phyloP scores from a whole-genome alignment of 208 protist species.

The Leishmania tropica region DNA sequence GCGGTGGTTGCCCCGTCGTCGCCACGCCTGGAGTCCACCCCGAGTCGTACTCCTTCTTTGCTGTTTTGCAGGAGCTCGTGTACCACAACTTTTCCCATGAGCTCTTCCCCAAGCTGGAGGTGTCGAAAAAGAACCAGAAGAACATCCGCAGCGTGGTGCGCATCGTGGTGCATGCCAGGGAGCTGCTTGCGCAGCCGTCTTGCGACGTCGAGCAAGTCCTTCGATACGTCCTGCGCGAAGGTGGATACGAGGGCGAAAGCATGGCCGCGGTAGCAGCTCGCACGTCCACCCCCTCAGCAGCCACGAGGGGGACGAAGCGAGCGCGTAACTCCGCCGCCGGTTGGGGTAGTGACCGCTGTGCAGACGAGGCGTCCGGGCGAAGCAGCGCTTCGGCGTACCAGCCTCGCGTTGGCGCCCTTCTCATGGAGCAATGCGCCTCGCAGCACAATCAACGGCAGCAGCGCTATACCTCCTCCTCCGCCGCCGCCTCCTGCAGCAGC shows the following conservation, averaged over 20 bases:
- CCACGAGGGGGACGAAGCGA: background rate
- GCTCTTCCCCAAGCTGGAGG: constrained; percentile 39
- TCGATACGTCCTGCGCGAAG: constrained; percentile 40
- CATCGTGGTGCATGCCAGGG: constrained; percentile 37
- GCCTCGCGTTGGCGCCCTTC: constrained; percentile 3
- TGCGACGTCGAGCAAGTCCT: constrained; percentile 56
- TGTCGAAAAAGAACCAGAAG: constrained; percentile 51
- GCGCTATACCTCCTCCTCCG: background rate
- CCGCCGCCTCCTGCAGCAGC: constrained; percentile 9
- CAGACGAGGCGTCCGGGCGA: background rate
- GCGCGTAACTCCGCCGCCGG: constrained; percentile 4
- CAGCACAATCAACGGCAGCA: constrained; percentile 25
- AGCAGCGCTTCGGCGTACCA: background rate
- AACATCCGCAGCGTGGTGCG: constrained; percentile 42
- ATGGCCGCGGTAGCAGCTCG: constrained; percentile 14
- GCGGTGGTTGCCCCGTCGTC: background rate
- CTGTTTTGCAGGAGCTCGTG: constrained; percentile 53
- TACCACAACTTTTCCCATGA: constrained; percentile 52
- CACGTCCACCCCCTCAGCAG: background rate
- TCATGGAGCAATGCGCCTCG: constrained; percentile 21
- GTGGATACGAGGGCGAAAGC: constrained; percentile 50
- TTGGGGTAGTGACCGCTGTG: background rate
- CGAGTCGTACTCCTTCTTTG: constrained; percentile 52
- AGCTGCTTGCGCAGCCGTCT: constrained; percentile 36
- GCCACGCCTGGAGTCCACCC: constrained; percentile 19